Base-by-base conservation (phyloP, 257 asterid species). In the Scutellaria barbata region DNA sequence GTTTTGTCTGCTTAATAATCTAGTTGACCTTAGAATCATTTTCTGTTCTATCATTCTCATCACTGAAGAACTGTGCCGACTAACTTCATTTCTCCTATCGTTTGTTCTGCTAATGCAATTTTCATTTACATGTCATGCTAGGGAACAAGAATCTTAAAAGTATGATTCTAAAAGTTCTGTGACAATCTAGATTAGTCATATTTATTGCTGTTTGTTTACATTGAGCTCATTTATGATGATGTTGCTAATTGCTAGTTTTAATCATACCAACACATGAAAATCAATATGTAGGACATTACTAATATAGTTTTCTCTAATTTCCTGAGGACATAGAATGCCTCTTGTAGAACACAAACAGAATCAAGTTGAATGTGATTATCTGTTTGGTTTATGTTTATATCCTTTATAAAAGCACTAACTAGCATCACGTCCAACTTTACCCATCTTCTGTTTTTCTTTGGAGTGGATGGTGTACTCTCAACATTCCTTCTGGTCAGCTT, bases 401-500 rank as follows among this genome's bases (percentile, higher is more conserved):
- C 77, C 8, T 14, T 18, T 41, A 43, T 40, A 14, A 52, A 52
- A 12, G 51, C 45, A 63, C 71, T 62, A 58, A 35, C 74, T 48
- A 39, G 45, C 57, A 55, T 46, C 65, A 71, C 18, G 12, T 69
- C 25, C 30, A 52, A 13, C 8, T 46, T 30, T 55, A 16, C 48
- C 43, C 77, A 63, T 63, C 11, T 59, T 18, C 53, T n/a, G 45
- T 35, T 37, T 35, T 35, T 37, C 33, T 39, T 74, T n/a, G 6
- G 65, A 37, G 46, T 52, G 63, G 46, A 11, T 53, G 37, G 8
- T 8, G 11, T 47, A 14, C 62, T 59, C 8, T 11, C 57, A 39
- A 43, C 66, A 63, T 60, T 72, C 18, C 61, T 70, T 65, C 33
- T 51, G 69, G 46, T 65, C 57, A 62, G 66, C 43, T 72, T 57